Conservation (phyloP, 768 basidiomycete genomes). For the Leccinum obscurum region DNA sequence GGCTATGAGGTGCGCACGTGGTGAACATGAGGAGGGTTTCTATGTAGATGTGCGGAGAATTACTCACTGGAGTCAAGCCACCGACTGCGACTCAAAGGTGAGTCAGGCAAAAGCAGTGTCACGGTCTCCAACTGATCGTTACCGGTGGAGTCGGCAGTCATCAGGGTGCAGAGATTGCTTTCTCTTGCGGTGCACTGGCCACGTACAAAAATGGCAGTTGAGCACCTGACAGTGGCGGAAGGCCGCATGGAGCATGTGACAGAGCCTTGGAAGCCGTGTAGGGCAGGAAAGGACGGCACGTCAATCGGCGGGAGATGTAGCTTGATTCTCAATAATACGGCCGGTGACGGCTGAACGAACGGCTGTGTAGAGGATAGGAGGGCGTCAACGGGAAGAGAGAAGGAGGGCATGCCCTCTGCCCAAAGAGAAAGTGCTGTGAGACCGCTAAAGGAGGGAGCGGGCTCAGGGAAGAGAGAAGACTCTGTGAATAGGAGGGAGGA, state of each 20-base stretch:
- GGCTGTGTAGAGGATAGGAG: slow-evolving; percentile 42
- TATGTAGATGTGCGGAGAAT: slow-evolving; percentile 10
- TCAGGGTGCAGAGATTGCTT: slow-evolving; percentile 37
- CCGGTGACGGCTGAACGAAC: slow-evolving; percentile 36
- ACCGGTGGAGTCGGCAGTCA: slow-evolving; percentile 47
- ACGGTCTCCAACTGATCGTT: slow-evolving; percentile 48
- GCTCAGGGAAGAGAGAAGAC: slow-evolving; percentile 29
- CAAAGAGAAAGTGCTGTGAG: slow-evolving; percentile 48
- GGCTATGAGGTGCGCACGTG: slow-evolving; percentile 39
- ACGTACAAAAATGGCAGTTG: slow-evolving; percentile 58
- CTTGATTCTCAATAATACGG: slow-evolving; percentile 55
- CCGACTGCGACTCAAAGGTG: slow-evolving; percentile 61
- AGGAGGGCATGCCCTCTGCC: slow-evolving; percentile 70
- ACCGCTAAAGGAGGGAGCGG: slow-evolving; percentile 37
- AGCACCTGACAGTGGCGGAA: slow-evolving; percentile 56
- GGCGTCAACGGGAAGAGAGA: slow-evolving; percentile 58
- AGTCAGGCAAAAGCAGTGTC: slow-evolving; percentile 65
- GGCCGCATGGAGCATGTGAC: slow-evolving; percentile 56
- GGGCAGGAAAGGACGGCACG: slow-evolving; percentile 49
- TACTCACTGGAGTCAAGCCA: slow-evolving; percentile 70
- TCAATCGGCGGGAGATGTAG: slow-evolving; percentile 58
- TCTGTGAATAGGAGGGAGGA: slow-evolving; percentile 30
- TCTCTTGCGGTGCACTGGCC: slow-evolving; percentile 55
- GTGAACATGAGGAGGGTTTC: slow-evolving; percentile 26
- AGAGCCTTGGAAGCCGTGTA: slow-evolving; percentile 64